Evolutionary conservation across 306 rosid species (phyloP), one percentile per base, ranked within the genome.

Genomic region (Medicago lupulina): DNA sequence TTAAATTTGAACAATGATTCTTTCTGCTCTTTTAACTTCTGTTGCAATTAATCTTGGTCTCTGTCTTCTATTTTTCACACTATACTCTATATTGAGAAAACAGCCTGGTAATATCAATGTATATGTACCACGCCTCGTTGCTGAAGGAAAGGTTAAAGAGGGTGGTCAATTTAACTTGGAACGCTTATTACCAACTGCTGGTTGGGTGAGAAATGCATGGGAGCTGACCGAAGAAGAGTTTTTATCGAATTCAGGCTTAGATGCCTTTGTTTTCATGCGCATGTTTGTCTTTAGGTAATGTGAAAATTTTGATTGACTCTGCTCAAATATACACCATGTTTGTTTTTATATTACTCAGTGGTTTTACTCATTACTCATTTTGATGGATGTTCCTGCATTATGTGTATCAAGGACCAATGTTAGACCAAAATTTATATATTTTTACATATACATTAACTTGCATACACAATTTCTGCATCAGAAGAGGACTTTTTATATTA

Each of bases 191-290:
- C 98, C 98, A 2, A 85, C 93, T 71, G 82, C 89, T 41, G 88
- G 96, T 54, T 93, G 98, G 98, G 86, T 93, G 64, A 82, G n/a
- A 64, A 78, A 82, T 49, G 98, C 98, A 23, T 93, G 98, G 98
- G 65, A 64, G 46, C 91, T 85, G 57, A 80, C 96, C 0, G 98
- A 89, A 44, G 89, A 90, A 12, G 87, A 93, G 9, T 74, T 93
- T 76, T 55, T 90, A 79, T 76, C 88, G 3, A 82, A 8, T 66
- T 46, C 87, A 11, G 93, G 96, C 80, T 69, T 93, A 50, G 98
- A 93, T 72, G 98, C 93, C 40, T 84, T 93, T 40, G 92, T 90
- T 60, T 87, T 89, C 80, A 82, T 88, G 83, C 96, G 98, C 73
- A 87, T 87, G 53, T 84, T 93, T 64, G 82, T 87, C 78, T 90